Percentiles rank a stretch among this genome's conserved stretches.
Conservation (phyloP, 2,329 filamentous ascomycete species). For the Pestalotiopsis fici region DNA sequence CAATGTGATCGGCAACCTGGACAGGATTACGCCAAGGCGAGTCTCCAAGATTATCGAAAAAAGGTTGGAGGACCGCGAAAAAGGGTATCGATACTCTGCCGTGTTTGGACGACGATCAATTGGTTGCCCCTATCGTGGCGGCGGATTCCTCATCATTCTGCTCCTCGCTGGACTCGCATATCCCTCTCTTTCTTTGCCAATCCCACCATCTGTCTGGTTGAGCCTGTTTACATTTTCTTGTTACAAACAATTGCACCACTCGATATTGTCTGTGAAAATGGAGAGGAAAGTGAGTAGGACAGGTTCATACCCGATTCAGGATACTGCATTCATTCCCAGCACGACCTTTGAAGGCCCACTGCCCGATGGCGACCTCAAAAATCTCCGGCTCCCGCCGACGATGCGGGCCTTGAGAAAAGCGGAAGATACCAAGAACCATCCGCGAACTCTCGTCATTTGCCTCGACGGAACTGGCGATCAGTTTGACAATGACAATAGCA, state of each 20-base stretch:
- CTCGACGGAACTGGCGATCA: conserved; percentile 46
- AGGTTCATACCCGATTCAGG: conserved; percentile 5
- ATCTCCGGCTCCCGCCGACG: background rate
- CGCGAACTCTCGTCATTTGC: conserved; percentile 35
- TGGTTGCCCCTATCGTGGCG: background rate
- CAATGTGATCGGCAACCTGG: background rate
- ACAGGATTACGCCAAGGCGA: background rate
- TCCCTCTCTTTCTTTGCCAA: background rate
- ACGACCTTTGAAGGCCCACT: background rate
- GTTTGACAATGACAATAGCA: conserved; percentile 44
- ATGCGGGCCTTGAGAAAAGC: conserved; percentile 7
- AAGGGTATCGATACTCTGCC: background rate
- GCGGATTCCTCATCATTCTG: background rate
- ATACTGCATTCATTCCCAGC: background rate
- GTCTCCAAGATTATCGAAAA: background rate
- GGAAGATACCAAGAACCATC: background rate
- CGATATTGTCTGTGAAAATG: background rate
- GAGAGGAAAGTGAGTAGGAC: background rate
- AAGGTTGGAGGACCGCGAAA: background rate
- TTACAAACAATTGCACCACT: background rate
- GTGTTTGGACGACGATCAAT: background rate
- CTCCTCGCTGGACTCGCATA: background rate
- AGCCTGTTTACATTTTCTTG: background rate
- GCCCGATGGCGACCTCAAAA: background rate
- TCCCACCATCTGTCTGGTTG: background rate